Evolutionary conservation across 208 protist genomes (phyloP), one percentile per base, ranked within the genome.

Genomic region (Trypanosoma rangeli): DNA sequence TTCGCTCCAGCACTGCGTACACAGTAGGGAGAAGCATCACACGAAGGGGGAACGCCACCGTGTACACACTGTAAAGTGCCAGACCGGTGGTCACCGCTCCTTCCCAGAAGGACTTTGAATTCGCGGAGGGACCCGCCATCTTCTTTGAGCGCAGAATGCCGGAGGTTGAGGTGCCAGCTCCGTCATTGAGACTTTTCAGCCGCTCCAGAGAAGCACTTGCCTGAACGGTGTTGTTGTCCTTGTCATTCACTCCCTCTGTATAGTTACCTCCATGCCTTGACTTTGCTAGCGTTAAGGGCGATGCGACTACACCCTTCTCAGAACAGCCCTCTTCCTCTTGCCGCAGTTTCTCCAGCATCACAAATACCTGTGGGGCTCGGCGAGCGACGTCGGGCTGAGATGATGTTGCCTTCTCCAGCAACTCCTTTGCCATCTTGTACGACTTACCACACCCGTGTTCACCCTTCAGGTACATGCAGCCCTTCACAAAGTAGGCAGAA

Each of bases 401-500:
- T 35, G 72, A 70, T 31, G 69, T 67, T 0, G 87, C 88, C 29
- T 60, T 80, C 42, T 93, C 86, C 52, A 96, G 71, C 70, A 88
- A 86, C 55, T 86, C 79, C 77, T 93, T 94, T 18, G 91, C 91
- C 33, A 64, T 46, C 63, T 68, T 68, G 68, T 93, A 93, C 4
- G 87, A 93, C 70, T 86, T 90, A 29, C 63, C 49, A 57, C 83
- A 68, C 35, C 89, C 91, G 62, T 96, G 83, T 66, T 96, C 88
- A 33, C 91, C 91, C 60, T 89, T 87, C 42, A 96, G 78, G 71
- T 92, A 78, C 83, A 90, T 92, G 75, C 83, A 94, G 15, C 83
- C 88, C 56, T 86, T 82, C 46, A 96, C 86, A 80, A 96, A 94
- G 76, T 90, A 89, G 16, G 91, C 91, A 9, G 88, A 87, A 55